phyloP scores from a whole-genome alignment of 1,139 yeast genomes.

The Scheffersomyces insectosa region DNA sequence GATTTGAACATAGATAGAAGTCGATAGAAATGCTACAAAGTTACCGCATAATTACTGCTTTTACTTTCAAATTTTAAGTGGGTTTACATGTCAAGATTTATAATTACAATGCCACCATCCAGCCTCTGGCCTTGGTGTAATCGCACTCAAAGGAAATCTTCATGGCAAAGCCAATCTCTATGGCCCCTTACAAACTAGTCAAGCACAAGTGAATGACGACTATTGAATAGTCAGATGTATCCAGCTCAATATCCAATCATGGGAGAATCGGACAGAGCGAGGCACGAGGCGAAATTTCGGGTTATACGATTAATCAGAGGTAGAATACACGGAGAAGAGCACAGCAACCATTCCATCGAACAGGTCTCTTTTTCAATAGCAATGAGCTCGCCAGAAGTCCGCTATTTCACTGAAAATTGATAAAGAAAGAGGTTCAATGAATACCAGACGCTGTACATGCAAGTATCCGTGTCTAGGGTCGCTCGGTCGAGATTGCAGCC shows the following conservation, averaged over 20 bases:
- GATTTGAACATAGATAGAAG: too few species aligned
- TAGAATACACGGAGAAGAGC: background rate
- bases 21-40: too few species aligned
- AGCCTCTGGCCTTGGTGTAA: conserved; percentile 52
- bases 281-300: conserved; percentile 56
- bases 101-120: conserved; percentile 74
- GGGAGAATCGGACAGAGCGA: conserved; percentile 56
- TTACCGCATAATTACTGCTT: too few species aligned
- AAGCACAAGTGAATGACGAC: background rate
- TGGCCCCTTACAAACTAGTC: conserved; percentile 54
- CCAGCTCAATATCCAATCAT: conserved; percentile 55
- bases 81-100: conserved; percentile 52
- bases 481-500: conserved; percentile 15
- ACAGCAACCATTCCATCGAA: background rate
- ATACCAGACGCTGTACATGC: too few species aligned
- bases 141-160: conserved; percentile 77
- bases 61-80: too few species aligned
- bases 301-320: background rate
- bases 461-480: too few species aligned
- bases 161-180: conserved; percentile 25
- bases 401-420: too few species aligned
- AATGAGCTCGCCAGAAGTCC: conserved; percentile 26
- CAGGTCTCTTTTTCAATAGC: conserved; percentile 14
- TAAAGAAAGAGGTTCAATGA: too few species aligned
- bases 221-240: conserved; percentile 22